These are phyloP conservation scores for Zymoseptoria crescenta DNA, from an alignment of 2,329 filamentous ascomycete genomes.

Conservation along the genomic window DNA sequence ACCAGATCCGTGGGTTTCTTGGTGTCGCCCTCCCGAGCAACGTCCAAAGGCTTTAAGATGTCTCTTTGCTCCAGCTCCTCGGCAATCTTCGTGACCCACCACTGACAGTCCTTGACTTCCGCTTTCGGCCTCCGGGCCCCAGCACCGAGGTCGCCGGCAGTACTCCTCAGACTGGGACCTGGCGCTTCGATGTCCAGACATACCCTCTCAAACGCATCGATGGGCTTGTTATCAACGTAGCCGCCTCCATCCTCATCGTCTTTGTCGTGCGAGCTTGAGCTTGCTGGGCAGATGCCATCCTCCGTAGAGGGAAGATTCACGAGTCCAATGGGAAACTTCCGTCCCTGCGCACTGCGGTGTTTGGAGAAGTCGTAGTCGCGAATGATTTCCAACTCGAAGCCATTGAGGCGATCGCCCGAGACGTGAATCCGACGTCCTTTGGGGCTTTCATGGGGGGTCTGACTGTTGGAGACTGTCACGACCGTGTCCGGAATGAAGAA, in stretches of 20 bases:
- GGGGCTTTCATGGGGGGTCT: constrained; percentile 2
- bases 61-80: neutral
- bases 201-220: constrained; percentile 8
- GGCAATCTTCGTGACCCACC: constrained; percentile 13
- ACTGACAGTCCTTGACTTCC: constrained; percentile 15
- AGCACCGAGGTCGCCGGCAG: neutral
- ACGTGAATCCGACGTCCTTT: constrained; percentile 12
- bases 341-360: constrained; percentile 5
- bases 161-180: constrained; percentile 11
- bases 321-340: constrained; percentile 3
- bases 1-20: neutral
- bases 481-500: constrained; percentile 8
- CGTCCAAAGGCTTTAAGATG: neutral
- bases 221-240: constrained; percentile 9
- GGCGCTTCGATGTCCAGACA: constrained; percentile 8
- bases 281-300: too few species aligned
- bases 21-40: neutral
- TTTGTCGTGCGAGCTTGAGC: constrained; percentile 3
- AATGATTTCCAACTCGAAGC: constrained; percentile 12
- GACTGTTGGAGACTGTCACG: constrained; percentile 1
- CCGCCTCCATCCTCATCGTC: constrained; percentile 15
- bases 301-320: neutral
- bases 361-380: constrained; percentile 11
- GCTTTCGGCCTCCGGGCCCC: constrained; percentile 1
- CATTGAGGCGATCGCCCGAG: constrained; percentile 14